phyloP scores from a whole-genome alignment of 495 filamentous ascomycete genomes.

The Neurospora sp. region DNA sequence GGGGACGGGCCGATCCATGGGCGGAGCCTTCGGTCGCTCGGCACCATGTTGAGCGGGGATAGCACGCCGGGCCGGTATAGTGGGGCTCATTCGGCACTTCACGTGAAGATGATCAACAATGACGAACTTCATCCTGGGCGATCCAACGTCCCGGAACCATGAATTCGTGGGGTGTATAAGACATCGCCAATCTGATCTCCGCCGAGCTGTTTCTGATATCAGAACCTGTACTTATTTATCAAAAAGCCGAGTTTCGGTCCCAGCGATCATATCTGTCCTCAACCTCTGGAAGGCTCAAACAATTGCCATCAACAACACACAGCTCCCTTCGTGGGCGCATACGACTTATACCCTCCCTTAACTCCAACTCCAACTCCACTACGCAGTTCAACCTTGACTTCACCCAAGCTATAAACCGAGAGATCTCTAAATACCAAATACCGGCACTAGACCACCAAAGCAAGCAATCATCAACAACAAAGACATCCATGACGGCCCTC shows the following conservation, averaged over 20 bases:
- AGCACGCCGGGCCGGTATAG: slow-evolving; percentile 4
- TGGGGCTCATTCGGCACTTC: slow-evolving; percentile 13
- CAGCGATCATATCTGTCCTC: background rate
- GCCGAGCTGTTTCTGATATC: background rate
- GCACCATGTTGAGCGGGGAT: slow-evolving; percentile 1
- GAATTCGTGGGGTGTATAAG: background rate
- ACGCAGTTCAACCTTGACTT: background rate
- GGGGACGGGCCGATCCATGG: background rate
- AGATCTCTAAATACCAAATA: background rate
- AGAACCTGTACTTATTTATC: background rate
- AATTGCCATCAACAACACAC: background rate
- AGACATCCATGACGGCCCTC: background rate
- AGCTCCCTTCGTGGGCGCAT: background rate
- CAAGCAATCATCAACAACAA: background rate
- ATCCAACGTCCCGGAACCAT: background rate
- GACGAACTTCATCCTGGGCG: background rate
- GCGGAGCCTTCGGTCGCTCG: background rate
- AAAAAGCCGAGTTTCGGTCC: background rate
- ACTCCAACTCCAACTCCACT: background rate
- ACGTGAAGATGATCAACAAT: slow-evolving; percentile 14
- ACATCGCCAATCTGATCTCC: background rate
- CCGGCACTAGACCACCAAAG: background rate
- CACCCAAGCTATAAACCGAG: background rate
- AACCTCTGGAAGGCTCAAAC: background rate
- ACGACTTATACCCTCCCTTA: background rate